Base-by-base conservation (phyloP, 345 rosid genomes). In the Populus deltoides region DNA sequence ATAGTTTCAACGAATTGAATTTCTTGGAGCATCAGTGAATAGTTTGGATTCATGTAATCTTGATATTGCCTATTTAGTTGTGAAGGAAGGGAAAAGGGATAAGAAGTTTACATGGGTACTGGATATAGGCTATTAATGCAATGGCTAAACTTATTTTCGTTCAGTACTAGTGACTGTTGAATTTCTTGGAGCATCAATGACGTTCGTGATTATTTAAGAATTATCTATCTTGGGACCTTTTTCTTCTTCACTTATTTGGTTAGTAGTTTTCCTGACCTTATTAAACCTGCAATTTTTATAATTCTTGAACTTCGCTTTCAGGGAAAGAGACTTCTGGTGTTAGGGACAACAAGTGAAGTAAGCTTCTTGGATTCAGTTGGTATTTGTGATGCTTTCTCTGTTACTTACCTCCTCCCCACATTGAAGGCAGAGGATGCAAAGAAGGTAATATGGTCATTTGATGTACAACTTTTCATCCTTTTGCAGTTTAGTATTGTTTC, bases 261-360 rank as follows among this genome's bases (percentile, higher is more conserved):
- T 41, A 33, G 45, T 51, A 39, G 57, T 71, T 77, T 62, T 22
- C 31, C 29, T 41, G 36, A 11, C 36, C 39, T 45, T 12, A 17
- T 18, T 41, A 27, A 53, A n/a, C 65, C 31, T 45, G 69, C 70
- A 68, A 12, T 43, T 29, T 41, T 27, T 55, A 72, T 39, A 66
- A 41, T 16, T 74, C 66, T 6, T 79, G 53, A 72, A 57, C 62
- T 76, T 74, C 78, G 3, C 78, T 70, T 66, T 83, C 87, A 96
- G 97, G 98, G 97, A 41, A 96, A 91, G 75, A 95, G 92, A 55
- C 97, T 96, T 83, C 80, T 96, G 35, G 98, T 96, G 79, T 81
- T 95, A 13, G 98, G 99, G 70, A 95, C 99, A 75, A 93, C 99
- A 25, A 95, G 99, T 83, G 92, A 95, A 81, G 85, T 92, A 61